Evolutionary conservation across 106 monocot genomes (phyloP), one percentile per base, ranked within the genome.

Genomic region (Acorus calamus): DNA sequence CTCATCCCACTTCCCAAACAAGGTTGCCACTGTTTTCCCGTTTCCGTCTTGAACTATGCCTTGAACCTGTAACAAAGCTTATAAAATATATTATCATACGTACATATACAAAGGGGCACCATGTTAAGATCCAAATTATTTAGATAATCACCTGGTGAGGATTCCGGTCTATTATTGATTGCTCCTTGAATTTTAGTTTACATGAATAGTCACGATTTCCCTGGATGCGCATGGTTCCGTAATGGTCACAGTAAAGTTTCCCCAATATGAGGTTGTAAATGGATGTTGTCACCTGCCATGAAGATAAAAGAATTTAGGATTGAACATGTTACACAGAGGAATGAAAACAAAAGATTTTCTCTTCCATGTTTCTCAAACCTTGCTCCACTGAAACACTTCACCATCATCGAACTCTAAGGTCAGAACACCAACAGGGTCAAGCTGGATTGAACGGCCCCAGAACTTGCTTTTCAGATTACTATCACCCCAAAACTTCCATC

Each of bases 371-470:
- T 45, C 3, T 12, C 50, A 42, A 84, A 91, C 96, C 96, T 98
- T 98, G 76, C 85, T 98, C 96, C 96, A 98, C 48, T 91, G 96
- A 48, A 85, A 91, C 70, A 85, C 67, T 81, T 98, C 96, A 68
- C 96, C 96, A 74, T 98, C 96, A 54, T 98, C 96, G 68, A 98
- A 98, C 68, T 88, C 87, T 53, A 98, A 78, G 6, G 87, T 87
- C n/a, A 98, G 64, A 62, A 91, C 62, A 66, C 96, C 96, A 73
- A 91, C 85, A 53, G 96, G 96, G 66, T 98, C 96, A 57, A 98
- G 83, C 69, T 98, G 91, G 42, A 98, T 98, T 44, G 96, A 98
- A 57, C 96, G 90, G 46, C 96, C 96, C 91, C 96, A 90, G 71
- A 98, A 98, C 53, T 98, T 98, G 66, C 96, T 98, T 74, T 85